Evolutionary conservation across 192 early-diverging fungal genomes (phyloP).

Genomic region (Backusella macrospora): DNA sequence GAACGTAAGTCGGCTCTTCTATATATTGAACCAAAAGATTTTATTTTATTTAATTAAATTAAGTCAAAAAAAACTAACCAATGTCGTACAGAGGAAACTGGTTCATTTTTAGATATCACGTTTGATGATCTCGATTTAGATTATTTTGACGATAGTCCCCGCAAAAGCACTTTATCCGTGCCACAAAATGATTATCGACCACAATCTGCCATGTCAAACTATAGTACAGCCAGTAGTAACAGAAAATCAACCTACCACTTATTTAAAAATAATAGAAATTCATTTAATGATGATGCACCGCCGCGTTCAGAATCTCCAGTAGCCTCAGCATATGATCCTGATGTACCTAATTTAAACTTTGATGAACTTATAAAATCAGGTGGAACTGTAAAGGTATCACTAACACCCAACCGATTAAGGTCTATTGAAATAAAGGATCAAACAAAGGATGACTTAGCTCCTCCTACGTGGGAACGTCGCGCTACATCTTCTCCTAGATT

Average conservation of each 20-base stretch:
- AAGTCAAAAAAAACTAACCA: background rate
- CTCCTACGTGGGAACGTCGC: slow-evolving; percentile 29
- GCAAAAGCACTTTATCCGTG: background rate
- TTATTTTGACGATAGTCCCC: slow-evolving; percentile 18
- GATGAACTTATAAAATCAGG: slow-evolving; percentile 54
- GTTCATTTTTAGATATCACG: slow-evolving; percentile 26
- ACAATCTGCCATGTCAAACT: slow-evolving; percentile 25
- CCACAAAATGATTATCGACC: slow-evolving; percentile 5
- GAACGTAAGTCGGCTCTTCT: slow-evolving; percentile 12
- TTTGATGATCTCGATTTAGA: slow-evolving; percentile 38
- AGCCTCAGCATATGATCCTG: slow-evolving; percentile 37
- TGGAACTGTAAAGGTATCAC: slow-evolving; percentile 56
- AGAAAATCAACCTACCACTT: slow-evolving; percentile 26
- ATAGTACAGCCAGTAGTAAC: slow-evolving; percentile 23
- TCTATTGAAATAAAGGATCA: slow-evolving; percentile 57
- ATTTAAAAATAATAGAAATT: slow-evolving; percentile 30
- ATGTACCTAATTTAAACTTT: slow-evolving; percentile 54
- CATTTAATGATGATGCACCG: slow-evolving; percentile 5
- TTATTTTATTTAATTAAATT: slow-evolving; percentile 10
- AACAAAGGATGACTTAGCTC: slow-evolving; percentile 3
- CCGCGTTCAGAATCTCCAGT: slow-evolving; percentile 23
- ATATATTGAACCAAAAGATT: background rate
- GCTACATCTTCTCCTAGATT: slow-evolving; percentile 25
- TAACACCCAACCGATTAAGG: slow-evolving; percentile 59
- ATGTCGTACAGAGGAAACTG: slow-evolving; percentile 26